Base-by-base conservation (phyloP, 257 asterid genomes). In the Gentiana macrophylla region DNA sequence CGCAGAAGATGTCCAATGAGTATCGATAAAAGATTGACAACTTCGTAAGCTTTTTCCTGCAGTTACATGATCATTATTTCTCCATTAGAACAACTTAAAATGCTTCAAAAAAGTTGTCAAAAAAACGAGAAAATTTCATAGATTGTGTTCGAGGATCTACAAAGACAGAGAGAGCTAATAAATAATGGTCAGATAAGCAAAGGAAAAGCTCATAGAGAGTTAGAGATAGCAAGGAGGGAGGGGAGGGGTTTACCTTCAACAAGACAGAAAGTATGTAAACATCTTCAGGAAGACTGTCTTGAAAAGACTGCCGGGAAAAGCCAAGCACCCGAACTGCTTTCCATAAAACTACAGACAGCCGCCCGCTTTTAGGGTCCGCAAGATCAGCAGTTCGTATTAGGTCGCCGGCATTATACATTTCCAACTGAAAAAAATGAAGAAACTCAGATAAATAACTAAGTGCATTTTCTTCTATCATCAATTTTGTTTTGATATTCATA, bases 351-450 rank as follows among this genome's bases (percentile, higher is more conserved):
- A 61, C 73, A 56, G 83, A 75, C 65, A 82, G 65, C 49, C 61
- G 71, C 45, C 78, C 54, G 35, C 65, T 47, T 53, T 59, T 46
- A 32, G 70, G 64, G 48, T 59, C 70, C 52, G 49, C 64, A 5
- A 62, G 65, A 60, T 59, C 86, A 56, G 56, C 38, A 38, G 35
- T 43, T 35, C 54, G 68, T 67, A 77, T n/a, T 36, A 89, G 46
- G 52, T 83, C 97, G 43, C 95, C 95, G 33, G 85, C 78, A 50
- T 74, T 80, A 60, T 64, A 64, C 97, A 89, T 89, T 63, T 86
- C 94, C 5, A 78, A 56, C 78, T 73, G 68, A 43, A 57, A 37
- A 13, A 5, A 3, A 38, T 8, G 38, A 44, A 44, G 11, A 32
- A 2, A 3, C 8, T 41, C 9, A 9, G 6, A 32, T 4, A 37